Conservation (phyloP, 768 basidiomycete species). For the Mycena epipterygia region DNA sequence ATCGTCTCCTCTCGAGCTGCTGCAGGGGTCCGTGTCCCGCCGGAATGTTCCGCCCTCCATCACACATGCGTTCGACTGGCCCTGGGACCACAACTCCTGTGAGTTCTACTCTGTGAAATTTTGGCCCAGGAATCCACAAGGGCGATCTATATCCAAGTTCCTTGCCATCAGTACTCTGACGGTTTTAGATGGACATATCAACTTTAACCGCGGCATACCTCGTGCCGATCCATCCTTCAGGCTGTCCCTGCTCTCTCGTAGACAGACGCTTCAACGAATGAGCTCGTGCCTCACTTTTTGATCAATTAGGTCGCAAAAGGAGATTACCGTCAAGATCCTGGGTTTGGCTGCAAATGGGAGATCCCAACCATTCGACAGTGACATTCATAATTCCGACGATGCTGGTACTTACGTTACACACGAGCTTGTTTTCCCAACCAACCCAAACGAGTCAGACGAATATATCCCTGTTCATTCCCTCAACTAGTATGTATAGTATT, state of each 20-base stretch:
- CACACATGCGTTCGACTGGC: constrained; percentile 81
- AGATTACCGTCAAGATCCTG: no score
- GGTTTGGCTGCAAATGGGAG: no score
- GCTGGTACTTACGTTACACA: no score
- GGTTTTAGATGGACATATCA: constrained; percentile 66
- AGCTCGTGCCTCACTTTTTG: no score
- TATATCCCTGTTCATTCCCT: no score
- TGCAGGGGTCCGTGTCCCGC: constrained; percentile 72
- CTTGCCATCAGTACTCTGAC: neutral
- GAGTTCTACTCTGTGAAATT: constrained; percentile 77
- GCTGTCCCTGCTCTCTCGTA: constrained; percentile 89
- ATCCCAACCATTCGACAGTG: no score
- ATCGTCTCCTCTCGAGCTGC: neutral
- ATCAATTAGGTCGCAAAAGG: no score
- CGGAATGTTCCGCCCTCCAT: constrained; percentile 62
- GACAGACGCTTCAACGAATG: no score
- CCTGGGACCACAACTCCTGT: constrained; percentile 86
- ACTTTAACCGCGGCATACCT: constrained; percentile 64
- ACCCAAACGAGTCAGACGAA: no score
- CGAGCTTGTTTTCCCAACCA: no score
- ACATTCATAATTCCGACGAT: no score
- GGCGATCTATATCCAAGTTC: constrained; percentile 49
- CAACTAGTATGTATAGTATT: no score
- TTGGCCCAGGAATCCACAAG: constrained; percentile 63
- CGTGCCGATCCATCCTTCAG: constrained; percentile 61